phyloP scores from a whole-genome alignment of 139 green algal species.

The Bryopsis sp. region DNA sequence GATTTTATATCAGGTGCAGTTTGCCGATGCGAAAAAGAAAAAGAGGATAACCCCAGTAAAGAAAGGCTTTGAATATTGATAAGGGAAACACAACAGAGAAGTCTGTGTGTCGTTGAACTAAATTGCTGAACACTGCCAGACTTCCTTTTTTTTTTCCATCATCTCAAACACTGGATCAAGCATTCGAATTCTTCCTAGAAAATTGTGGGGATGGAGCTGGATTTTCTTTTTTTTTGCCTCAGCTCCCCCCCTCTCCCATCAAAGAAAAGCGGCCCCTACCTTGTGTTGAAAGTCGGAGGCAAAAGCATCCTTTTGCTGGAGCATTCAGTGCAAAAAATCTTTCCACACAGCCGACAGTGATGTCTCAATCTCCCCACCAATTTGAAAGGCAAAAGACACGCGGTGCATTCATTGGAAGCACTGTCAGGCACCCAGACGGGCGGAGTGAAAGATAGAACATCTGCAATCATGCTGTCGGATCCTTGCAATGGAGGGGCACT shows the following conservation, averaged over 20 bases:
- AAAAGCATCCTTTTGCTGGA: slow-evolving; percentile 48
- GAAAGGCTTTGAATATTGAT: no score
- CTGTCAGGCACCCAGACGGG: slow-evolving; percentile 68
- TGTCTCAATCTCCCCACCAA: slow-evolving; percentile 48
- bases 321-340: slow-evolving; percentile 67
- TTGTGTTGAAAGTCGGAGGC: slow-evolving; percentile 57
- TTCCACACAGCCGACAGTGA: slow-evolving; percentile 65
- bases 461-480: background rate
- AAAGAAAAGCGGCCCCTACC: slow-evolving; percentile 23
- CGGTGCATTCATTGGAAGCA: slow-evolving; percentile 31
- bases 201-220: background rate
- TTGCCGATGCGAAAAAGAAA: background rate
- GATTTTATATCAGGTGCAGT: background rate
- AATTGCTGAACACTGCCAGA: background rate
- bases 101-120: background rate
- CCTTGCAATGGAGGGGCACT: background rate
- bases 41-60: no score
- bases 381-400: slow-evolving; percentile 47
- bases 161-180: background rate
- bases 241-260: background rate
- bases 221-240: background rate
- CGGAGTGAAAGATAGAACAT: slow-evolving; percentile 52
- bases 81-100: background rate
- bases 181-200: background rate
- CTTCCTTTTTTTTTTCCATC: background rate